phyloP scores from a whole-genome alignment of 495 filamentous ascomycete genomes.

The Lepraria neglecta region DNA sequence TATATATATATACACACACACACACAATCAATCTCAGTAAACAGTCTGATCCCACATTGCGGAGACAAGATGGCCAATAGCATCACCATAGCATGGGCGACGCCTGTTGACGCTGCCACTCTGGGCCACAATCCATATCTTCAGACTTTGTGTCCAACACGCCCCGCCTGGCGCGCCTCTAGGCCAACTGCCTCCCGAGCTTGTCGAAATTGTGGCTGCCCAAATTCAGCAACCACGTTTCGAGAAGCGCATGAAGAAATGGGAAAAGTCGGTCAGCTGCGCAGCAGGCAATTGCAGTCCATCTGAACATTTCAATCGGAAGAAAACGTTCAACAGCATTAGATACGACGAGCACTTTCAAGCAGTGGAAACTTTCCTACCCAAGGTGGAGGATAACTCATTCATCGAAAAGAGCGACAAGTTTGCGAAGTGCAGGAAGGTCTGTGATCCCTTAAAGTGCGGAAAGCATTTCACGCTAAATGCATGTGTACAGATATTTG shows the following conservation, averaged over 20 bases:
- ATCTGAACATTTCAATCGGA: neutral
- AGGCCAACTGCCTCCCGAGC: neutral
- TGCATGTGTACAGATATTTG: neutral
- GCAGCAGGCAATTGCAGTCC: neutral
- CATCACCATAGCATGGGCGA: constrained; percentile 11
- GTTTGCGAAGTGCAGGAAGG: neutral
- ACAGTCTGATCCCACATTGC: too few relatives aligned
- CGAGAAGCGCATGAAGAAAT: neutral
- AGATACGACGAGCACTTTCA: neutral
- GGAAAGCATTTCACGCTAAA: too few relatives aligned
- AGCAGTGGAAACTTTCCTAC: neutral
- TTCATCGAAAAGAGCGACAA: neutral
- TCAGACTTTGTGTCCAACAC: constrained; percentile 9
- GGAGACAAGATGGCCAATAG: neutral
- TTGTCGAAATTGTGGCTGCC: neutral
- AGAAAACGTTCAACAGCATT: neutral
- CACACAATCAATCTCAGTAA: too few relatives aligned
- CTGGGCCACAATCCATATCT: neutral
- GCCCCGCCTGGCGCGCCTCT: neutral
- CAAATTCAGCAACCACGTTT: neutral
- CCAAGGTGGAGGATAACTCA: neutral
- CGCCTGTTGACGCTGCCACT: neutral
- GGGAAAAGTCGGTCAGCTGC: neutral
- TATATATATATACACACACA: too few relatives aligned
- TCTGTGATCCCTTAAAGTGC: neutral